phyloP scores from a whole-genome alignment of 2,329 filamentous ascomycete species.

The Ascosphaera aggregata region DNA sequence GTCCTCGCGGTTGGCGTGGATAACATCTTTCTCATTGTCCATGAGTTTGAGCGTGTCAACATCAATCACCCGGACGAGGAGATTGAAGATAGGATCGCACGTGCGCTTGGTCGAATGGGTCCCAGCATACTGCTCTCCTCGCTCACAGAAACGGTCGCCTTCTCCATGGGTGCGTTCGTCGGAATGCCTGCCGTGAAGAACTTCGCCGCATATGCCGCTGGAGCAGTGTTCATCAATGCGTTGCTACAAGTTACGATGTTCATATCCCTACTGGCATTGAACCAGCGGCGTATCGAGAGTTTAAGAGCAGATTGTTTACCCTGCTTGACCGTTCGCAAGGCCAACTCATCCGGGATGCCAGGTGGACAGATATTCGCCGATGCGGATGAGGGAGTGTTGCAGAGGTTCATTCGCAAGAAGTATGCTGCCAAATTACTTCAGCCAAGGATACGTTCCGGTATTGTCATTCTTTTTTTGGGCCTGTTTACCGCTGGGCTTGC shows the following conservation, averaged over 20 bases:
- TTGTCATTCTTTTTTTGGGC: slow-evolving; percentile 66
- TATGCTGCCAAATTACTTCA: slow-evolving; percentile 68
- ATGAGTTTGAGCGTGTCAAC: slow-evolving; percentile 93
- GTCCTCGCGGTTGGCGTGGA: slow-evolving; percentile 92
- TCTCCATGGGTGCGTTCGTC: slow-evolving; percentile 77
- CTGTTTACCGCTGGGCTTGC: slow-evolving; percentile 70
- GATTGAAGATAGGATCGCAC: slow-evolving; percentile 65
- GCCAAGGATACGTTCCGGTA: slow-evolving; percentile 51
- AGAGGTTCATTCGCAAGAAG: slow-evolving; percentile 69
- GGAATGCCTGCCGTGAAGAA: slow-evolving; percentile 97
- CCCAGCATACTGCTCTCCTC: slow-evolving; percentile 91
- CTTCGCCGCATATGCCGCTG: slow-evolving; percentile 89
- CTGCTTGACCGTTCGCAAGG: slow-evolving; percentile 58
- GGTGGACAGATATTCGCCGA: slow-evolving; percentile 45
- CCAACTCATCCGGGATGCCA: slow-evolving; percentile 40
- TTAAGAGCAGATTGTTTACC: slow-evolving; percentile 81
- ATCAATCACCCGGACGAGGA: slow-evolving; percentile 71
- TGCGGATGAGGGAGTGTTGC: slow-evolving; percentile 62
- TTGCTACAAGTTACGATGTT: slow-evolving; percentile 96
- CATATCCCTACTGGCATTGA: slow-evolving; percentile 70
- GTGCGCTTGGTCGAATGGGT: slow-evolving; percentile 84
- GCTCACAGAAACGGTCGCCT: slow-evolving; percentile 82
- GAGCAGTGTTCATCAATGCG: slow-evolving; percentile 91
- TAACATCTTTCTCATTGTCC: slow-evolving; percentile 96
- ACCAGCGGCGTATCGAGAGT: slow-evolving; percentile 75